Evolutionary conservation across 2,329 filamentous ascomycete species (phyloP).

Genomic region (Metarhizium humberi): DNA sequence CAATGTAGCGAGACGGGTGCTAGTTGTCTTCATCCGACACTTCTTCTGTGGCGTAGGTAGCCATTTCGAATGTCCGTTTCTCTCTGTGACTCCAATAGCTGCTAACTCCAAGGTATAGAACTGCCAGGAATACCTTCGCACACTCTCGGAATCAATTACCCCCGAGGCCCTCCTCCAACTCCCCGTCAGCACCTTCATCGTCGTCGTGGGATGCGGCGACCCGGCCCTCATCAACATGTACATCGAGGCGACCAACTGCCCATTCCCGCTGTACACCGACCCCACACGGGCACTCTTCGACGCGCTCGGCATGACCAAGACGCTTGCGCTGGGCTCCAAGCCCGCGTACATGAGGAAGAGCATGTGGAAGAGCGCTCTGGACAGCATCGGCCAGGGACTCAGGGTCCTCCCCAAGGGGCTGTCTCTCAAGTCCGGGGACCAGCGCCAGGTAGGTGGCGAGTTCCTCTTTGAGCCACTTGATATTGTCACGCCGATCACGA

Average conservation of each 20-base stretch:
- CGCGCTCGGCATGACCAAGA: slow-evolving; percentile 59
- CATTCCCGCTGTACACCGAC: slow-evolving; percentile 71
- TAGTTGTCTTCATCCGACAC: slow-evolving; percentile 68
- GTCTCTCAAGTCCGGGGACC: slow-evolving; percentile 54
- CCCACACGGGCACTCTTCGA: slow-evolving; percentile 58
- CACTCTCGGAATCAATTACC: slow-evolving; percentile 49
- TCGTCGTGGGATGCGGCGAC: slow-evolving; percentile 64
- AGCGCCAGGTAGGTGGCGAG: slow-evolving; percentile 65
- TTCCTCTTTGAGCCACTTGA: slow-evolving; percentile 59
- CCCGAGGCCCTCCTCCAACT: slow-evolving; percentile 39
- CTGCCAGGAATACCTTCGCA: slow-evolving; percentile 65
- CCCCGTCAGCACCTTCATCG: slow-evolving; percentile 51
- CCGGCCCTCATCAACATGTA: slow-evolving; percentile 61
- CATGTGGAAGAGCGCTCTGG: slow-evolving; percentile 37
- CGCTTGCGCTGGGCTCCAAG: slow-evolving; percentile 46
- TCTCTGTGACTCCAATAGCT: background rate
- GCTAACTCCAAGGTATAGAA: slow-evolving; percentile 36
- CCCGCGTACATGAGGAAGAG: slow-evolving; percentile 57
- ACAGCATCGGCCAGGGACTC: slow-evolving; percentile 50
- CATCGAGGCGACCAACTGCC: slow-evolving; percentile 49
- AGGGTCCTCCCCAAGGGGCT: slow-evolving; percentile 47
- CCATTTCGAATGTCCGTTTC: slow-evolving; percentile 1
- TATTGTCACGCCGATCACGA: slow-evolving; percentile 34
- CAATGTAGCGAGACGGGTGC: slow-evolving; percentile 45
- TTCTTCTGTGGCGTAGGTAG: slow-evolving; percentile 69